Evolutionary conservation across 768 basidiomycete genomes (phyloP).

Genomic region (Termitomyces sp.): DNA sequence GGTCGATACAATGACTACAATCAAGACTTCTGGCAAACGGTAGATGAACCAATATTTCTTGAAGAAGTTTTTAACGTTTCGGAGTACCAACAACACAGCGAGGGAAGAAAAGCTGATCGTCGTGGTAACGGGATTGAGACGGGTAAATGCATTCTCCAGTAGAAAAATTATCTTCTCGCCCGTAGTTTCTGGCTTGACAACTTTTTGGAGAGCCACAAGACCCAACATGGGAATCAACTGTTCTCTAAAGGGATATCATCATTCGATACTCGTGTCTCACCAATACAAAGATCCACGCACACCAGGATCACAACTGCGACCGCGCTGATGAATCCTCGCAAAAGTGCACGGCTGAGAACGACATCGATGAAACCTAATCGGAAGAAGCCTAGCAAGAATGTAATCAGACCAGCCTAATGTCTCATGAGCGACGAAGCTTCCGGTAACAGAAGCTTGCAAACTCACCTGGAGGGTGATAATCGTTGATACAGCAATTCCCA

Average conservation of each 20-base stretch:
- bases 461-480: conserved; percentile 80
- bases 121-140: conserved; percentile 65
- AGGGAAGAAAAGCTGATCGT: conserved; percentile 74
- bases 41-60: conserved; percentile 67
- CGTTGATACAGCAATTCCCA: conserved; percentile 71
- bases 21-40: conserved; percentile 84
- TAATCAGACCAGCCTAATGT: conserved; percentile 73
- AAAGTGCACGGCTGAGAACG: conserved; percentile 81
- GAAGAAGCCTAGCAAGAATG: conserved; percentile 83
- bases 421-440: background rate
- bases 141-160: conserved; percentile 48
- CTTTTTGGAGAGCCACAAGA: conserved; percentile 51
- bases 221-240: conserved; percentile 92
- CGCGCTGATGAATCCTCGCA: conserved; percentile 86
- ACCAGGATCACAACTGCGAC: conserved; percentile 83
- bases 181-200: conserved; percentile 60
- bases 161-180: conserved; percentile 80
- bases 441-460: background rate
- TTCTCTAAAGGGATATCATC: conserved; percentile 43
- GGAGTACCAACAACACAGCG: conserved; percentile 56
- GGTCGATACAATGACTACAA: conserved; percentile 83
- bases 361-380: conserved; percentile 92
- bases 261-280: background rate
- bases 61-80: conserved; percentile 56
- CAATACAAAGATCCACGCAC: conserved; percentile 35